Evolutionary conservation across 1,139 yeast genomes (phyloP), one percentile per base, ranked within the genome.

Genomic region (Blastobotrys apis): DNA sequence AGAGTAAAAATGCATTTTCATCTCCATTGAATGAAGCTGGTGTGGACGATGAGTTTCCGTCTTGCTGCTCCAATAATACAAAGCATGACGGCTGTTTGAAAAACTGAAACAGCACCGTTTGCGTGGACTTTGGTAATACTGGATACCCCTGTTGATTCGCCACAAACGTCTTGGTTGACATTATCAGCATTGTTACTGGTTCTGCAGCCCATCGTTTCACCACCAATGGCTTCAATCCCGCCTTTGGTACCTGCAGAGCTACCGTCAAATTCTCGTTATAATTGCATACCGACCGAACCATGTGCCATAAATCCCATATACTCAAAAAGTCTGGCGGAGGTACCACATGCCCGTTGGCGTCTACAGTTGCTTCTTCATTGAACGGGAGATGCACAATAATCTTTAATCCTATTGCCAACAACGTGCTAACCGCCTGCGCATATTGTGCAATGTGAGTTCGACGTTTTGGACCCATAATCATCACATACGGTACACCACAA

Each of bases 221-320:
- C 1, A 78, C 77, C 34, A 60, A 60, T 1, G 66, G 64, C 1
- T 81, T 79, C 0, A 78, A 72, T 32, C 68, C 66, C 4, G 62
- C 58, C 39, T 71, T 67, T 3, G 83, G 80, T 2, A 80, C 63
- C 10, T 80, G 83, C 26, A 81, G 60, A 0, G 84, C 79, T 3
- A 81, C 73, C 1, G 77, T 71, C 13, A 81, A 62, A 21, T 75
- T 71, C 2, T 64, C 53, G 36, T 78, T 70, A 52, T 78, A 78
- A 43, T 72, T 70, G 54, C 81, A 77, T 32, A 73, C 65, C 5
- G 71, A 67, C 21, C 85, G 64, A 9, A 81, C 72, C 0, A 82
- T 71, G 54, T 80, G 77, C 87, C 87, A 81, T 53, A 78, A 71
- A 46, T 79, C 84, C 87, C 87, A 81, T 1, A 82, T 77, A 2